Evolutionary conservation across 768 basidiomycete species (phyloP).

Genomic region (Mycena rosella): DNA sequence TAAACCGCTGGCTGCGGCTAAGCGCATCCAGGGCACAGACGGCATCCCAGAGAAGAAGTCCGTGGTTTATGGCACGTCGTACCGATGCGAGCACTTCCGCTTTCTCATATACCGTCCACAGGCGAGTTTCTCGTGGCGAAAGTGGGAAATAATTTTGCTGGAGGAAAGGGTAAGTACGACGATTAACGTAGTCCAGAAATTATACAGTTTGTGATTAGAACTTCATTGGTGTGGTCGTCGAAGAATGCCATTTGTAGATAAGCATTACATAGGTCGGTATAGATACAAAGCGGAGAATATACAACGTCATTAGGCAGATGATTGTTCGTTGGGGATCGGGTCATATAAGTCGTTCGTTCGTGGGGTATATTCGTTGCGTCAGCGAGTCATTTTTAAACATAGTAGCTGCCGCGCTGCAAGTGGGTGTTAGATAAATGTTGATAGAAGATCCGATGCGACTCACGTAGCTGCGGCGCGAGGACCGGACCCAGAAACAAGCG

Average conservation of each 20-base stretch:
- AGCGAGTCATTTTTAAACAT: constrained; percentile 20
- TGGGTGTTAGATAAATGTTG: no score
- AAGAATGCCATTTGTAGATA: no score
- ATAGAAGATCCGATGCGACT: constrained; percentile 9
- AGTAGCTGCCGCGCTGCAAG: constrained; percentile 34
- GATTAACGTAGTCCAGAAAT: constrained; percentile 22
- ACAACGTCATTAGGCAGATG: no score
- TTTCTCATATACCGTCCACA: neutral
- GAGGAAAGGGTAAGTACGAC: constrained; percentile 56
- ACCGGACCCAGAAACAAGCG: constrained; percentile 62
- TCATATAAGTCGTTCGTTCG: neutral
- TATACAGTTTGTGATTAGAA: no score
- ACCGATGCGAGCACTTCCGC: neutral
- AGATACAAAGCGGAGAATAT: constrained; percentile 10
- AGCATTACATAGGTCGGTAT: no score
- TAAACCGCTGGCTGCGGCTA: constrained; percentile 72
- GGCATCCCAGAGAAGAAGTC: constrained; percentile 48
- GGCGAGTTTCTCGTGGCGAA: constrained; percentile 81
- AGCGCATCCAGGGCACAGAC: constrained; percentile 55
- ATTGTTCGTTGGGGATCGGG: no score
- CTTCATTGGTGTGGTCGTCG: no score
- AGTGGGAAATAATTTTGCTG: constrained; percentile 79
- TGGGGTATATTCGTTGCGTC: constrained; percentile 8
- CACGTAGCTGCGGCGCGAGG: constrained; percentile 53
- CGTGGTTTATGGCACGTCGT: constrained; percentile 68